Percentiles rank a stretch among this genome's conserved stretches.
Conservation (phyloP, 768 basidiomycete species). For the Heimioporus sp. region DNA sequence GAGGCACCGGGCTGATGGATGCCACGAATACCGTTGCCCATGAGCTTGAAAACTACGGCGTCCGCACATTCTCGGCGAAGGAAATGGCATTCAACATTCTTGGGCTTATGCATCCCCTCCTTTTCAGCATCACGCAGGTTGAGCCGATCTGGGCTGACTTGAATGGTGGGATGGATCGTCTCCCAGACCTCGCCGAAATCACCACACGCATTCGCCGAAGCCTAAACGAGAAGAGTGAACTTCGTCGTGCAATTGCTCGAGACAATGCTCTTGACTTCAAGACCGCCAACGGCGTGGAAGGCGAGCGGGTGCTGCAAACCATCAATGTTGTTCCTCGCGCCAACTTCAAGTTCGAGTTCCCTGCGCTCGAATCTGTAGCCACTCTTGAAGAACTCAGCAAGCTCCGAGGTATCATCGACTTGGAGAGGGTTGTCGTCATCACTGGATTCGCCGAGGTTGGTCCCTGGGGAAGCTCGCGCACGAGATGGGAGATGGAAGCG, state of each 20-base stretch:
- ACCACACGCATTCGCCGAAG: slow-evolving; percentile 81
- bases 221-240: slow-evolving; percentile 83
- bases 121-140: slow-evolving; percentile 99
- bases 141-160: slow-evolving; percentile 99
- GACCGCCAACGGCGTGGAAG: slow-evolving; percentile 82
- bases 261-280: slow-evolving; percentile 98
- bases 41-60: slow-evolving; percentile 88
- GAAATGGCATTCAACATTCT: slow-evolving; percentile 99
- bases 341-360: slow-evolving; percentile 97
- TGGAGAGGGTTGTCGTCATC: slow-evolving; percentile 94
- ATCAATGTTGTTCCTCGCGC: slow-evolving; percentile 93
- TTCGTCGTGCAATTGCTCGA: slow-evolving; percentile 88
- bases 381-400: slow-evolving; percentile 70
- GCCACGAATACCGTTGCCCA: slow-evolving; percentile 94
- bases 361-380: slow-evolving; percentile 70
- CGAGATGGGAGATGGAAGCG: slow-evolving; percentile 99
- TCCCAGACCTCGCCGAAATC: slow-evolving; percentile 92
- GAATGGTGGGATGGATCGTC: slow-evolving; percentile 97
- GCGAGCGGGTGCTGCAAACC: slow-evolving; percentile 89
- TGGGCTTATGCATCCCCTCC: slow-evolving; percentile 96
- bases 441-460: slow-evolving; percentile 98
- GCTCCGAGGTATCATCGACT: slow-evolving; percentile 85
- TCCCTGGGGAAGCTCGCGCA: slow-evolving; percentile 97
- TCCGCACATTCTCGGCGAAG: slow-evolving; percentile 98
- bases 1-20: slow-evolving; percentile 96